Evolutionary conservation across 2,329 filamentous ascomycete genomes (phyloP).

Genomic region (Orbilia javanica): DNA sequence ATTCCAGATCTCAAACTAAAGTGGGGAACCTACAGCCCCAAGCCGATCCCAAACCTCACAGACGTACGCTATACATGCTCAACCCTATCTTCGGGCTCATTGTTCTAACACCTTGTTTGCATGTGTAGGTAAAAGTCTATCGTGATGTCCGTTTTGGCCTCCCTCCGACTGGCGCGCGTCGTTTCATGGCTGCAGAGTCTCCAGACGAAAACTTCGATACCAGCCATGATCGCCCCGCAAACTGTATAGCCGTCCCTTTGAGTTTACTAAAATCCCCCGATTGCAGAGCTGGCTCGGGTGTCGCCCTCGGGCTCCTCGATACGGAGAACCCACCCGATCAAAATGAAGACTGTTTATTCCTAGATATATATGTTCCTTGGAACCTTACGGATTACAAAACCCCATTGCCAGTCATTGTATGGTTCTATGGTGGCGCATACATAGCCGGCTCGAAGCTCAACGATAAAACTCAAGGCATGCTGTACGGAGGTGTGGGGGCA

Average conservation of each 20-base stretch:
- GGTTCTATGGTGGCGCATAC: constrained; percentile 68
- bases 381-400: constrained; percentile 64
- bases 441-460: constrained; percentile 59
- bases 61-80: not conserved
- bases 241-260: constrained; percentile 63
- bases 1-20: not conserved
- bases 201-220: constrained; percentile 62
- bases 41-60: not conserved
- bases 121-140: not conserved
- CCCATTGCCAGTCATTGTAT: constrained; percentile 66
- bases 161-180: constrained; percentile 65
- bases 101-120: not conserved
- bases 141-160: constrained; percentile 64
- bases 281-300: not conserved
- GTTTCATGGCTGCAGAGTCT: constrained; percentile 65
- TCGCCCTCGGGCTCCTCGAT: constrained; percentile 14
- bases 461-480: constrained; percentile 30
- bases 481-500: constrained; percentile 53
- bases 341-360: constrained; percentile 68
- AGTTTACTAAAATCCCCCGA: constrained; percentile 17
- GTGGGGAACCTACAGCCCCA: not conserved
- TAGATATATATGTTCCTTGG: constrained; percentile 68
- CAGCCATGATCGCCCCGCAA: constrained; percentile 62
- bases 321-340: constrained; percentile 9
- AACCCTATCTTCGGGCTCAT: not conserved